These are phyloP conservation scores for Phialemoniopsis sp. DNA, from an alignment of 2,329 filamentous ascomycete species.

Conservation along the genomic window DNA sequence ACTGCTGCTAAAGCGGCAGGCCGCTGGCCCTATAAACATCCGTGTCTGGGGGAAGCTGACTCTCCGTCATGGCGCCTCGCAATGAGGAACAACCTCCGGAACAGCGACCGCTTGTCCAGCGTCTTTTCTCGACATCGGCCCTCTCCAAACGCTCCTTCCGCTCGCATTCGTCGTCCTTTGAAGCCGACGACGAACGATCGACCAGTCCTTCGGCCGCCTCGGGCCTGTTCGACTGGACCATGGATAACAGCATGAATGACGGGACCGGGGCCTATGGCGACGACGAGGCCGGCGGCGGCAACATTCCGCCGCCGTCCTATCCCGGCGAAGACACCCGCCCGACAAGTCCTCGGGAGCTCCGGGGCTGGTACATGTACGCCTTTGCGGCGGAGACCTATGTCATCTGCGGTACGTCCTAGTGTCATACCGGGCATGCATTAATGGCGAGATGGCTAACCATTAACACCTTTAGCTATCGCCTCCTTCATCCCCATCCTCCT, in stretches of 20 bases:
- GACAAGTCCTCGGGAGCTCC: constrained; percentile 81
- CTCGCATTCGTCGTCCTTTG: constrained; percentile 60
- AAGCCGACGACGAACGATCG: constrained; percentile 67
- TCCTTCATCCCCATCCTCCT: constrained; percentile 95
- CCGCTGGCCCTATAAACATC: not conserved
- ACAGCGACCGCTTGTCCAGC: constrained; percentile 31
- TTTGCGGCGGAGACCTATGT: constrained; percentile 97
- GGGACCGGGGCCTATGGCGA: not conserved
- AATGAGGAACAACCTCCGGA: constrained; percentile 22
- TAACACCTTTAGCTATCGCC: constrained; percentile 45
- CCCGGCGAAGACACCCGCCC: constrained; percentile 82
- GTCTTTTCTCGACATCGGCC: constrained; percentile 45
- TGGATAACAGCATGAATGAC: constrained; percentile 1
- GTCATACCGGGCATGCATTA: no score
- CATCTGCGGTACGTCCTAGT: constrained; percentile 72
- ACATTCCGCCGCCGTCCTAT: constrained; percentile 47
- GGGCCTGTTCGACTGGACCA: constrained; percentile 1
- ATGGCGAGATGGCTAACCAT: no score
- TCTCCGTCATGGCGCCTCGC: constrained; percentile 27
- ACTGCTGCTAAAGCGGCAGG: no score
- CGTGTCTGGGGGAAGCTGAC: not conserved
- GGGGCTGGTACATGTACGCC: constrained; percentile 93
- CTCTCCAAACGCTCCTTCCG: constrained; percentile 51
- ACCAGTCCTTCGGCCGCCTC: constrained; percentile 19
- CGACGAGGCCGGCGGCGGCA: constrained; percentile 21